phyloP scores from a whole-genome alignment of 495 filamentous ascomycete species.

The Xylaria longipes region DNA sequence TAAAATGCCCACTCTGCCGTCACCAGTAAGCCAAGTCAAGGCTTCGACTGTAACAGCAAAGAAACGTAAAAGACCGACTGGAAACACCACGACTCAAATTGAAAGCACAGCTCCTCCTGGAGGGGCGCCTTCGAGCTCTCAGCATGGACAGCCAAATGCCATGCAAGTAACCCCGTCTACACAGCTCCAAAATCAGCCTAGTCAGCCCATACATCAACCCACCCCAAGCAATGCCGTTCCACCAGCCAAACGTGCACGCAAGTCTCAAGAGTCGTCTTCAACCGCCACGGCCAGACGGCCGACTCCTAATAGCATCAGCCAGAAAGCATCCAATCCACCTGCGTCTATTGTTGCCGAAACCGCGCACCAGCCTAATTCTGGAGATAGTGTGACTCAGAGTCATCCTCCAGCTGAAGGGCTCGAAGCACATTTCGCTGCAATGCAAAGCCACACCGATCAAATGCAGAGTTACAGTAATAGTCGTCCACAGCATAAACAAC shows the following conservation, averaged over 20 bases:
- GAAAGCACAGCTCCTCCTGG: constrained; percentile 18
- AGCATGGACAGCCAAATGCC: constrained; percentile 29
- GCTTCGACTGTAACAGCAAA: constrained; percentile 40
- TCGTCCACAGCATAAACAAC: constrained; percentile 39
- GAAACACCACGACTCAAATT: constrained; percentile 16
- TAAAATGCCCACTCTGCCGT: constrained; percentile 24
- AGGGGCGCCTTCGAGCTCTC: constrained; percentile 24
- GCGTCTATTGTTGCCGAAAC: constrained; percentile 25
- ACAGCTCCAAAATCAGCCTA: constrained; percentile 27
- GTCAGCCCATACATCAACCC: constrained; percentile 19
- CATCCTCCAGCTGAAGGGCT: constrained; percentile 36
- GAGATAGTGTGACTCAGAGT: constrained; percentile 28
- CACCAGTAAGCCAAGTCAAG: constrained; percentile 38
- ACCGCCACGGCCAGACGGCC: constrained; percentile 31
- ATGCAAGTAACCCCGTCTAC: constrained; percentile 28
- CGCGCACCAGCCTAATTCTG: constrained; percentile 27
- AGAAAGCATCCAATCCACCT: constrained; percentile 31
- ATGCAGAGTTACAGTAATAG: constrained; percentile 30
- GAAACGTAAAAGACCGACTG: constrained; percentile 40
- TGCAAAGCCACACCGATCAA: constrained; percentile 36
- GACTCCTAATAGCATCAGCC: constrained; percentile 36
- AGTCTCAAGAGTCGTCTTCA: constrained; percentile 38
- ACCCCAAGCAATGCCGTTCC: constrained; percentile 22
- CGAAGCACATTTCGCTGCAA: constrained; percentile 40
- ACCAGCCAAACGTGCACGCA: constrained; percentile 37